Conservation (phyloP, 805 yeast species). For the Saccharomycopsis sp. region DNA sequence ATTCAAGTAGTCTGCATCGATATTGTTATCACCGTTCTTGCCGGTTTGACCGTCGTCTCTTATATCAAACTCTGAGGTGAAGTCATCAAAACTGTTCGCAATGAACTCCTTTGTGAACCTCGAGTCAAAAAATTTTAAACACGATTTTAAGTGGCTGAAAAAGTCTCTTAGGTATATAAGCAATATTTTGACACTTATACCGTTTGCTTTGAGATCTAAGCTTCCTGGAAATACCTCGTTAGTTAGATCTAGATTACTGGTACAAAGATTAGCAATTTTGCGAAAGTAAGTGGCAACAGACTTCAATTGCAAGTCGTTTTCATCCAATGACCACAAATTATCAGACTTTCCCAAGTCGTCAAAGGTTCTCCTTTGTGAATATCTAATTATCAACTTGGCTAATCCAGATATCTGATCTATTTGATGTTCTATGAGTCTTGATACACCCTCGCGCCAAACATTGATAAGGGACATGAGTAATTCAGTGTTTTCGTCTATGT, state of each 20-base stretch:
- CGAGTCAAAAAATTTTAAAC: conserved; percentile 1
- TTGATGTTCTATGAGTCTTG: background rate
- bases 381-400: background rate
- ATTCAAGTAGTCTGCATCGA: background rate
- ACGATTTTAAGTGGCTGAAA: conserved; percentile 2
- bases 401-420: background rate
- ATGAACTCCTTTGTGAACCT: background rate
- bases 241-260: conserved; percentile 1
- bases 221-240: background rate
- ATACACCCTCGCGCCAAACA: conserved; percentile 2
- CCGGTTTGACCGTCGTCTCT: background rate
- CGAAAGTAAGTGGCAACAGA: conserved; percentile 5
- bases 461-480: conserved; percentile 1
- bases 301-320: conserved; percentile 9
- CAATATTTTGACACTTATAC: background rate
- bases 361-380: background rate
- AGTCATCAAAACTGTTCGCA: background rate
- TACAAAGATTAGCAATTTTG: conserved; percentile 9
- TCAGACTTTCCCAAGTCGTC: background rate
- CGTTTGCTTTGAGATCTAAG: background rate
- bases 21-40: background rate
- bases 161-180: background rate
- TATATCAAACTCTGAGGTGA: background rate
- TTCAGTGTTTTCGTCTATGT: background rate
- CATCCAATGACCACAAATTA: conserved; percentile 9